Percentiles rank a stretch among this genome's conserved stretches.
These are phyloP conservation scores for Corniculantispora saksenae DNA, from an alignment of 2,329 filamentous ascomycete genomes.

Conservation along the genomic window DNA sequence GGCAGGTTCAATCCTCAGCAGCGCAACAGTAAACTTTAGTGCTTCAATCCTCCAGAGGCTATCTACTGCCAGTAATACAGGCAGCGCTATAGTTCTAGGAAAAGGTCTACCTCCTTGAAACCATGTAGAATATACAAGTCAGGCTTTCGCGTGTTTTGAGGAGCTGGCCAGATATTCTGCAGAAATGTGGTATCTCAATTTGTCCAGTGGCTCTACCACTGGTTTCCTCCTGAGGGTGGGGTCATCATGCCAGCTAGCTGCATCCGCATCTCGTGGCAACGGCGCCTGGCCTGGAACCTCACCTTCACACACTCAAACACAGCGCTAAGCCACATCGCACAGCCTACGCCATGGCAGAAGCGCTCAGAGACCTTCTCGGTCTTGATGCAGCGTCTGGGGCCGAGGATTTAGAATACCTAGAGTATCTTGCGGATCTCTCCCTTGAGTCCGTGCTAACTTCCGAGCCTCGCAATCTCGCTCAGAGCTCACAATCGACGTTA, in stretches of 20 bases:
- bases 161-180: no score
- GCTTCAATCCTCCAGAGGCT: not conserved
- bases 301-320: not conserved
- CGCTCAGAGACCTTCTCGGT: slow-evolving; percentile 37
- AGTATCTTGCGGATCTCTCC: slow-evolving; percentile 74
- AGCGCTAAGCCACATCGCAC: not conserved
- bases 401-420: slow-evolving; percentile 69
- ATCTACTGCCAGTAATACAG: no score
- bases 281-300: not conserved
- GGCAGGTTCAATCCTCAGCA: no score
- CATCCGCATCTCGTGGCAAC: not conserved
- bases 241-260: not conserved
- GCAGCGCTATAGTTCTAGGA: no score
- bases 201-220: not conserved
- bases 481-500: slow-evolving; percentile 76
- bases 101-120: no score
- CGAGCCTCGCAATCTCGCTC: slow-evolving; percentile 78
- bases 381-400: slow-evolving; percentile 44
- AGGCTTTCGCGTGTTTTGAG: not conserved
- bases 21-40: not conserved
- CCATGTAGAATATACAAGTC: not conserved
- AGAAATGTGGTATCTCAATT: no score
- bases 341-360: slow-evolving; percentile 35
- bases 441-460: slow-evolving; percentile 70
- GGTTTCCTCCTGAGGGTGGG: not conserved